Evolutionary conservation across 2,329 filamentous ascomycete genomes (phyloP), one percentile per base, ranked within the genome.

Genomic region (Colletotrichum simmondsii): DNA sequence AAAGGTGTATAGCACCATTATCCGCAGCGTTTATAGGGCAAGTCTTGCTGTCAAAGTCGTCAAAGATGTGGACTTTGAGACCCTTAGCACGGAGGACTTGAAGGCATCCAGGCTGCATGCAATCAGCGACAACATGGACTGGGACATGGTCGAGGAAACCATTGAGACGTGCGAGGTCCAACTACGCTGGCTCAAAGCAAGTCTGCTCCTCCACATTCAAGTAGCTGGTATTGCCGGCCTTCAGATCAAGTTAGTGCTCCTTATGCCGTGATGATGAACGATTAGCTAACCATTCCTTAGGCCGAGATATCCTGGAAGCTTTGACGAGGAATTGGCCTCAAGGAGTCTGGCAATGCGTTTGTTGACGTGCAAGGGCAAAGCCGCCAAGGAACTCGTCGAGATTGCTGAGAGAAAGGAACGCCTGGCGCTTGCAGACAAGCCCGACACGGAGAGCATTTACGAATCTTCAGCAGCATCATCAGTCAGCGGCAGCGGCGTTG

Each of bases 261-360:
- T 16, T 7, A 4, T 22, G 1, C 10, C 3, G 2, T 12, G 14
- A 3, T 12, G 7, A 5, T 7, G 2, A 2, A 12, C 19, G 8
- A n/a, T 8, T 7, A 1, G 1, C 46, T 72, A 16, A 70, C 22
- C 7, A 14, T 10, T 10, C 5, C 8, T 2, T 16, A 72, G 70
- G 19, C 28, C 60, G 5, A 69, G 60, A 35, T 49, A 54, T 14
- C 70, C 70, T 10, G 70, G 70, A 6, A 72, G 65, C 11, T 72
- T 72, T 12, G 70, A 72, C 10, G 66, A 70, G n/a, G 70, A 72
- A 46, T 37, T 72, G 1, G 70, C 70, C 24, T 70, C 60, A 14
- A 69, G 70, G 46, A 60, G 66, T n/a, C 49, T 72, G 24, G 70
- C 70, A 1, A 65, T 68, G n/a, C 70, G 70, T 2, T 49, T 72